Evolutionary conservation across 2,329 filamentous ascomycete genomes (phyloP).

Genomic region (Cladosporium sp.): DNA sequence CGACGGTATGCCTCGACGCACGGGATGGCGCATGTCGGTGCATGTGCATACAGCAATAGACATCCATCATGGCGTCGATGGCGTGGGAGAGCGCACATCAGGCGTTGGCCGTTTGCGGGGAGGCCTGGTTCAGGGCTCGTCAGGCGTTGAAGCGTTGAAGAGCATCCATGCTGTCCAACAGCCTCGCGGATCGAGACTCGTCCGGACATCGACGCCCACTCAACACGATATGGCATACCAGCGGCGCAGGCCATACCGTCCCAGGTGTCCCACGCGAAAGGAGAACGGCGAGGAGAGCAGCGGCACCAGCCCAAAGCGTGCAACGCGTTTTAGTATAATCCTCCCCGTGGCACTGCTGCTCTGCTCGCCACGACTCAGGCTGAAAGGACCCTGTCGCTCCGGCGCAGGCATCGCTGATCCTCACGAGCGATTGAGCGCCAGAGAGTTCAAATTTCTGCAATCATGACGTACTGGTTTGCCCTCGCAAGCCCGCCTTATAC

Average conservation of each 20-base stretch:
- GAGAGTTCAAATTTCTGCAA: slow-evolving; percentile 6
- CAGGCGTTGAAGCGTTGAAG: background rate
- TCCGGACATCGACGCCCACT: too few species aligned
- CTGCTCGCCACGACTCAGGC: too few species aligned
- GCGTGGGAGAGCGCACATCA: background rate
- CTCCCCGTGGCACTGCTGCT: too few species aligned
- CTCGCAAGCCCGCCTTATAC: background rate
- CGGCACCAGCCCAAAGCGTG: too few species aligned
- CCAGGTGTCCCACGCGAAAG: too few species aligned
- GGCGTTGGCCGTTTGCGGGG: background rate
- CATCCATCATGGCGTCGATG: background rate
- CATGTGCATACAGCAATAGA: background rate
- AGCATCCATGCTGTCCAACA: background rate
- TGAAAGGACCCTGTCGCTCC: too few species aligned
- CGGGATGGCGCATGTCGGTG: background rate
- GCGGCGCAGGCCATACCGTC: too few species aligned
- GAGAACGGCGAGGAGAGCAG: too few species aligned
- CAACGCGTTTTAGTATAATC: too few species aligned
- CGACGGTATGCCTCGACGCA: background rate
- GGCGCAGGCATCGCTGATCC: too few species aligned
- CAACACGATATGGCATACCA: too few species aligned
- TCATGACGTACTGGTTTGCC: background rate
- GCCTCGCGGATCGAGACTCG: too few species aligned
- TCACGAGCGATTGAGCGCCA: background rate
- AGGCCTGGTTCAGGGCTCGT: background rate